Evolutionary conservation across 1,284 basidiomycete genomes (phyloP).

Genomic region (Schizopora paradoxa): DNA sequence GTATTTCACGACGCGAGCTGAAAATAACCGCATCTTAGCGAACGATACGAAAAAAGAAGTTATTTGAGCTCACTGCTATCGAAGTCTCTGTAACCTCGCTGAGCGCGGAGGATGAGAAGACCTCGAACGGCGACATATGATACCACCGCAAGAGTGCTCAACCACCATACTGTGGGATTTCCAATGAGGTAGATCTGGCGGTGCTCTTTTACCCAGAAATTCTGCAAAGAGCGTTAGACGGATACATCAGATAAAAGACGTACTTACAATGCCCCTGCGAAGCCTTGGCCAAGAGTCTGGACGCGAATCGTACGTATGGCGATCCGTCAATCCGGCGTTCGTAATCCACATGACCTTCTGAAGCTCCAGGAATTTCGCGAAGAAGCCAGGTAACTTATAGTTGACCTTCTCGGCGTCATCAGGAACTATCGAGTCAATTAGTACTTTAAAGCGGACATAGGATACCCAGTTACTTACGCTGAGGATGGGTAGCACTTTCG

Average conservation of each 20-base stretch:
- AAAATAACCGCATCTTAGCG: conserved; percentile 11
- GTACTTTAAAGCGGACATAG: conserved; percentile 3
- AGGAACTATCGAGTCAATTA: conserved; percentile 58
- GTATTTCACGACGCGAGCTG: conserved; percentile 88
- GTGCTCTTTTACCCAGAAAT: conserved; percentile 98
- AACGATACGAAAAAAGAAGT: background rate
- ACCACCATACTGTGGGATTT: conserved; percentile 92
- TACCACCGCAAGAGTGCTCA: conserved; percentile 67
- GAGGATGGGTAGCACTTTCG: conserved; percentile 80
- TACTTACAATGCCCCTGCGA: conserved; percentile 84
- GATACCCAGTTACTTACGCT: conserved; percentile 47
- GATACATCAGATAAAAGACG: background rate
- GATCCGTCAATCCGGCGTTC: conserved; percentile 91
- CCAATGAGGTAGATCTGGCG: conserved; percentile 93
- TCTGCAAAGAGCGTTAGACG: conserved; percentile 38
- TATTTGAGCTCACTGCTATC: conserved; percentile 66
- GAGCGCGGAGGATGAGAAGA: conserved; percentile 80
- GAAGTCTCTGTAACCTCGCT: conserved; percentile 89
- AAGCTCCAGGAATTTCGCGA: conserved; percentile 87
- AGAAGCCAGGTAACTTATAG: conserved; percentile 82
- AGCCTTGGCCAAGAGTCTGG: conserved; percentile 88
- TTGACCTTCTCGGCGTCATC: conserved; percentile 77
- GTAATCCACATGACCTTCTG: conserved; percentile 98
- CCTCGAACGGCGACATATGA: conserved; percentile 67
- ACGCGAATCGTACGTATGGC: conserved; percentile 92